Percentiles rank a stretch among this genome's conserved stretches.
phyloP scores from a whole-genome alignment of 2,329 filamentous ascomycete genomes.

The Hypoxylon sp. region DNA sequence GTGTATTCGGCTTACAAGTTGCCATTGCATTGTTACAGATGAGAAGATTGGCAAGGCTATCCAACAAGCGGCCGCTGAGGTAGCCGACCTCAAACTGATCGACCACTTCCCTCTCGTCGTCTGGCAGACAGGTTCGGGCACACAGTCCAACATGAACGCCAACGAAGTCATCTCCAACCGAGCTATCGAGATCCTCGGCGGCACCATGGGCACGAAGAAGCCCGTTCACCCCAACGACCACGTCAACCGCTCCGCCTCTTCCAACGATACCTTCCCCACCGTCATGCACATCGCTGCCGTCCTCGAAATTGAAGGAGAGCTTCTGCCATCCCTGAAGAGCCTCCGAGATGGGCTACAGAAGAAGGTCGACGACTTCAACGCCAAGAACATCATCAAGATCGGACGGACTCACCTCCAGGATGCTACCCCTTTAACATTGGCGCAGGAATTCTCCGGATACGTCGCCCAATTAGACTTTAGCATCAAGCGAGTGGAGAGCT shows the following conservation, averaged over 20 bases:
- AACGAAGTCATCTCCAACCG: slow-evolving; percentile 99
- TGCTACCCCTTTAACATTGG: slow-evolving; percentile 92
- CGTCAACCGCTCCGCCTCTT: slow-evolving; percentile 98
- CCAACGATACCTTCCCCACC: slow-evolving; percentile 99
- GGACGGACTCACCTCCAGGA: slow-evolving; percentile 97
- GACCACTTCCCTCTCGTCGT: slow-evolving; percentile 99
- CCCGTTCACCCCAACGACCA: slow-evolving; percentile 99
- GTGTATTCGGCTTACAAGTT: slow-evolving; percentile 44
- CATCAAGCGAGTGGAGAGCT: slow-evolving; percentile 85
- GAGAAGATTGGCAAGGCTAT: slow-evolving; percentile 92
- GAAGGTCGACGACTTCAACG: slow-evolving; percentile 89
- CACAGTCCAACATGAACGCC: slow-evolving; percentile 99
- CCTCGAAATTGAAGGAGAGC: slow-evolving; percentile 86
- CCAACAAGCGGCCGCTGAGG: slow-evolving; percentile 92
- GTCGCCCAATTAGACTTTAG: slow-evolving; percentile 93
- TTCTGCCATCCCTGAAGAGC: slow-evolving; percentile 84
- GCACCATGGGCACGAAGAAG: slow-evolving; percentile 95
- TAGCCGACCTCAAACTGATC: slow-evolving; percentile 90
- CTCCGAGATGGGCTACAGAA: slow-evolving; percentile 85
- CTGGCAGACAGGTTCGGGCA: slow-evolving; percentile 99
- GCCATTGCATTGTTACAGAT: slow-evolving; percentile 64
- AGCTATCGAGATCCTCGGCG: slow-evolving; percentile 96
- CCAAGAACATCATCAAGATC: slow-evolving; percentile 96
- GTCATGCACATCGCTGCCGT: slow-evolving; percentile 99
- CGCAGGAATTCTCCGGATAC: slow-evolving; percentile 98